These are phyloP conservation scores for Cornus florida DNA, from an alignment of 148 eudicot genomes.

Conservation along the genomic window DNA sequence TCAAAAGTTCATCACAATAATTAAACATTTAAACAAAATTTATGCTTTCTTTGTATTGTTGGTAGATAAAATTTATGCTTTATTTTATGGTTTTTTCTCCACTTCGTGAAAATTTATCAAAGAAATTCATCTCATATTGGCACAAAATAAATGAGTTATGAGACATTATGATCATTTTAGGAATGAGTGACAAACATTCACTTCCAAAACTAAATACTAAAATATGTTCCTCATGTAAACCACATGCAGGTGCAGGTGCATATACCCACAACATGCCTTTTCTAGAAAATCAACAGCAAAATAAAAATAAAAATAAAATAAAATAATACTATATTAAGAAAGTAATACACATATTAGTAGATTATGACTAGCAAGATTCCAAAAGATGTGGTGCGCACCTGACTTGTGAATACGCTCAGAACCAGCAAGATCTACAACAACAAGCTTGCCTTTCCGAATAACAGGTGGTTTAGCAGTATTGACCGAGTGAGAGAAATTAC, in stretches of 20 bases:
- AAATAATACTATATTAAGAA: neutral
- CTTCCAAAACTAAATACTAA: neutral
- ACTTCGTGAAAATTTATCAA: neutral
- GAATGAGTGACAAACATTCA: neutral
- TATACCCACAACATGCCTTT: neutral
- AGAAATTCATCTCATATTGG: neutral
- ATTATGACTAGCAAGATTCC: neutral
- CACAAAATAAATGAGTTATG: neutral
- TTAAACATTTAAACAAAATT: neutral
- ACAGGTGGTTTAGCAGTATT: conserved; percentile 67
- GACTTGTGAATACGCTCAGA: conserved; percentile 97
- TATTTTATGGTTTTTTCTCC: neutral
- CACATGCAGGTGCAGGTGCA: neutral
- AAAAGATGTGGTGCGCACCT: conserved; percentile 43
- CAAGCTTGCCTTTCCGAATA: conserved; percentile 85
- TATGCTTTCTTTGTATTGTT: neutral
- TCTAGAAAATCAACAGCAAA: conserved; percentile 4
- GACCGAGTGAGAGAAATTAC: conserved; percentile 44
- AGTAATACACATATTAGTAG: conserved; percentile 4
- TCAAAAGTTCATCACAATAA: too few relatives aligned
- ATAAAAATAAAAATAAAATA: neutral
- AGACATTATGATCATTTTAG: neutral
- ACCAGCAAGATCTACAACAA: conserved; percentile 99
- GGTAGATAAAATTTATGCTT: neutral
- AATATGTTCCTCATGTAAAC: neutral